Base-by-base conservation (phyloP, 345 rosid species). In the Trapa incisa region DNA sequence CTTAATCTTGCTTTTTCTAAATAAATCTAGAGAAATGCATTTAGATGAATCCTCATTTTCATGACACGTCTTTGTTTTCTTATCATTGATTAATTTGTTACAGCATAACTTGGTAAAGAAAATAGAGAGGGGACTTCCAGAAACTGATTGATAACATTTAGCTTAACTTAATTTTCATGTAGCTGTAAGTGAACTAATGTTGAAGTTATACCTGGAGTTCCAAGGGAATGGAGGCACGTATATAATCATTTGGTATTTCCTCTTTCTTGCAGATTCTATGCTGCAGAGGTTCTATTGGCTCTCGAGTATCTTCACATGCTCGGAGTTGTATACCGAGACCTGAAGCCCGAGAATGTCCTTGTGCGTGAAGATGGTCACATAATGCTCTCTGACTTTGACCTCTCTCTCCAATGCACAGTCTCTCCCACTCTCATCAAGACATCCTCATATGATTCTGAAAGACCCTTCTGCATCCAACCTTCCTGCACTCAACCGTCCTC, bases 261-360 rank as follows among this genome's bases (percentile, higher is more conserved):
- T 72, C 57, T 32, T 68, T 3, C 67, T 73, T 71, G 76, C 83
- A 93, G 98, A 69, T 94, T 94, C 76, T 94, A 91, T 52, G 99
- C 99, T 6, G 96, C 99, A 33, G 99, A 91, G 78, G 96, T 91
- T 70, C 76, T 94, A 70, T 67, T 94, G 80, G 99, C 99, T 0
- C 95, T 94, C 0, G 99, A 94, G 81, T 94, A 94, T 84, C 96
- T 94, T 66, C 97, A 94, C 75, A 91, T 93, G 99, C 96, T 93
- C 6, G 97, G 98, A 50, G 98, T 93, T 66, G 98, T 93, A 65
- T 93, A 93, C 82, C 83, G 98, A 77, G 98, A 93, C 76, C 80
- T 93, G 77, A 93, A 93, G 73, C 97, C 98, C 11, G 98, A 93
- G 84, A 93, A 93, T 77, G 96, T 93, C 75, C 80, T 93, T n/a